Percentiles rank a stretch among this genome's conserved stretches.
phyloP scores from a whole-genome alignment of 805 yeast genomes.

The Kazachstania kunashirensis region DNA sequence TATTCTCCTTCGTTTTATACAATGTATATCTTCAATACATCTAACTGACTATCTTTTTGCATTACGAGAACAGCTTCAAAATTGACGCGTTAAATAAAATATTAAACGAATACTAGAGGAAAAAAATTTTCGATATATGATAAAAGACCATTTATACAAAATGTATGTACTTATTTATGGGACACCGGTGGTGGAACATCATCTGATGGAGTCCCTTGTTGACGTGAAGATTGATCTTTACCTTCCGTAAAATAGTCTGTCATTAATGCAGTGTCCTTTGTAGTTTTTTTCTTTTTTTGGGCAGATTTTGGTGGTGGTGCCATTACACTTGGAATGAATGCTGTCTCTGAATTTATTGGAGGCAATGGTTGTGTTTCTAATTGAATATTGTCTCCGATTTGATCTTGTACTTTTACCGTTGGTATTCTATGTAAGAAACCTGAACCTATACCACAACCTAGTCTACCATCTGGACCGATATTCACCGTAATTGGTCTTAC shows the following conservation, averaged over 20 bases:
- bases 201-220: not conserved
- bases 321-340: constrained; percentile 15
- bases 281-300: constrained; percentile 11
- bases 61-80: too few relatives aligned
- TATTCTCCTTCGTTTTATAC: too few relatives aligned
- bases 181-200: constrained; percentile 10
- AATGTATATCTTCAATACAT: too few relatives aligned
- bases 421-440: constrained; percentile 86
- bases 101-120: too few relatives aligned
- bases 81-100: too few relatives aligned
- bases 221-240: constrained; percentile 17
- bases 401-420: constrained; percentile 22
- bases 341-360: constrained; percentile 7
- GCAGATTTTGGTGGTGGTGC: constrained; percentile 8
- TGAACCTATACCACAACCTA: constrained; percentile 94
- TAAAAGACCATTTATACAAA: too few relatives aligned
- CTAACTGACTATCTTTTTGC: too few relatives aligned
- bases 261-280: constrained; percentile 11
- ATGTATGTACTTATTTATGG: too few relatives aligned
- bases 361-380: not conserved
- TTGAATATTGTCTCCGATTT: too few relatives aligned
- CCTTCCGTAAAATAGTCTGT: constrained; percentile 28
- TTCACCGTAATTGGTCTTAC: constrained; percentile 80
- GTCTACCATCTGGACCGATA: constrained; percentile 70
- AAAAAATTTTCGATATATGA: too few relatives aligned